These are phyloP conservation scores for Cladophialophora chaetospira DNA, from an alignment of 2,329 filamentous ascomycete genomes.

Conservation along the genomic window DNA sequence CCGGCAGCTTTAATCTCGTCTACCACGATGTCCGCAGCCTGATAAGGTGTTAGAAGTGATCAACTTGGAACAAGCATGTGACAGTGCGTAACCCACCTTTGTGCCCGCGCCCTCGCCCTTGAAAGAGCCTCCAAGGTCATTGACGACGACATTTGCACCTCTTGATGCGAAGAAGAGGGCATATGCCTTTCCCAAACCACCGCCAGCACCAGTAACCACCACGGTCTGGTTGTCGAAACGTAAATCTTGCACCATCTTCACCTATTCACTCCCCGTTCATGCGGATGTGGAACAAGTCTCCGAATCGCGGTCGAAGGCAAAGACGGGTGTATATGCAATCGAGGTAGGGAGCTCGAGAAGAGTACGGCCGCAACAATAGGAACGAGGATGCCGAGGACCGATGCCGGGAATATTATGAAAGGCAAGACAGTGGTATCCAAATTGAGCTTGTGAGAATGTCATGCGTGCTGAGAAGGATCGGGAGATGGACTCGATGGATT, in stretches of 20 bases:
- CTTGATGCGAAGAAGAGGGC: constrained; percentile 86
- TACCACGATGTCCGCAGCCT: constrained; percentile 60
- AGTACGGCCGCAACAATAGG: neutral
- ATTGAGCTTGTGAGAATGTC: neutral
- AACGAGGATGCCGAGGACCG: constrained; percentile 6
- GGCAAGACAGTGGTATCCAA: neutral
- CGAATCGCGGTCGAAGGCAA: neutral
- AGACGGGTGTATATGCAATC: neutral
- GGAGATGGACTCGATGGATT: neutral
- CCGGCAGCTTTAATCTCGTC: constrained; percentile 69
- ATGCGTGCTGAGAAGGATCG: neutral
- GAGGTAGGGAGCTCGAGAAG: neutral
- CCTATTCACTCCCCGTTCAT: constrained; percentile 12
- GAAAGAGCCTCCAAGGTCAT: constrained; percentile 90
- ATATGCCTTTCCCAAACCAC: constrained; percentile 79
- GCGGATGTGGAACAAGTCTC: neutral
- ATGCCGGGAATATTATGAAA: constrained; percentile 8
- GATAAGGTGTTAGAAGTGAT: constrained; percentile 34
- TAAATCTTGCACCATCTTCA: constrained; percentile 64
- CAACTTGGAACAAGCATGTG: constrained; percentile 70
- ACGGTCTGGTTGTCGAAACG: constrained; percentile 87
- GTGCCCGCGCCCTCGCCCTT: constrained; percentile 86
- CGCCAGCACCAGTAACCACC: constrained; percentile 83
- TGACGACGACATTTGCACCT: constrained; percentile 93
- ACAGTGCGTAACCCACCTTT: constrained; percentile 63